Conservation (phyloP, 2,329 filamentous ascomycete genomes). For the Talaromyces albobiverticillius region DNA sequence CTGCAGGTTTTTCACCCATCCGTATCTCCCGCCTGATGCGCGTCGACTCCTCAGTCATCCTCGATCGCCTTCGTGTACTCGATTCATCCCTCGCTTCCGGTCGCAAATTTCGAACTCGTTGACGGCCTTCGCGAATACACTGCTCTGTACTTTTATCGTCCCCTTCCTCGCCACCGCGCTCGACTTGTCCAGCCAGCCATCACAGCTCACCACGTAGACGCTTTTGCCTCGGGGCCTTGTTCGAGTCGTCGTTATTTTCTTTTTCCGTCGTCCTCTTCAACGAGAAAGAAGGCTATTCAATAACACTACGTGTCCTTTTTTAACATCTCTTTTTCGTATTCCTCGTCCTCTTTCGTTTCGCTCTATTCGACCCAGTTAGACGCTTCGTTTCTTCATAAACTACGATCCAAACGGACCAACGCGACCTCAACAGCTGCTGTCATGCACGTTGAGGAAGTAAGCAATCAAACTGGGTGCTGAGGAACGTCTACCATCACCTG, state of each 20-base stretch:
- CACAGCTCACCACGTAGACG: neutral
- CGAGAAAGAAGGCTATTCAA: neutral
- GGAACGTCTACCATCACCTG: conserved; percentile 16
- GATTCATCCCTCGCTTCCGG: conserved; percentile 14
- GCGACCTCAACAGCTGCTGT: conserved; percentile 17
- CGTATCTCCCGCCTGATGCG: conserved; percentile 24
- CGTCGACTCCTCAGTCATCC: conserved; percentile 12
- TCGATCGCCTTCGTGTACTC: conserved; percentile 17
- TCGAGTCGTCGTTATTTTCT: neutral
- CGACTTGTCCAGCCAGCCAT: neutral
- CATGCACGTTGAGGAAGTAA: conserved; percentile 15
- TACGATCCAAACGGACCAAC: conserved; percentile 1
- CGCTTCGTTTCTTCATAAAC: neutral
- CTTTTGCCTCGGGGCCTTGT: neutral
- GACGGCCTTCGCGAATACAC: conserved; percentile 4
- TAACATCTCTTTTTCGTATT: conserved; percentile 1
- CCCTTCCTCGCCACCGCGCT: conserved; percentile 1
- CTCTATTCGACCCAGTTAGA: neutral
- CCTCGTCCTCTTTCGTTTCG: neutral
- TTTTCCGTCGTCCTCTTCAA: neutral
- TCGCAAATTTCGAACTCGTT: conserved; percentile 10
- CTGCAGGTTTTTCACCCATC: conserved; percentile 15
- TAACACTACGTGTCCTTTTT: conserved; percentile 1
- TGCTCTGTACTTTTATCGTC: neutral
- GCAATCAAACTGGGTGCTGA: conserved; percentile 17